phyloP scores from a whole-genome alignment of 2,329 filamentous ascomycete species.

The Phaeosphaeria sp. region DNA sequence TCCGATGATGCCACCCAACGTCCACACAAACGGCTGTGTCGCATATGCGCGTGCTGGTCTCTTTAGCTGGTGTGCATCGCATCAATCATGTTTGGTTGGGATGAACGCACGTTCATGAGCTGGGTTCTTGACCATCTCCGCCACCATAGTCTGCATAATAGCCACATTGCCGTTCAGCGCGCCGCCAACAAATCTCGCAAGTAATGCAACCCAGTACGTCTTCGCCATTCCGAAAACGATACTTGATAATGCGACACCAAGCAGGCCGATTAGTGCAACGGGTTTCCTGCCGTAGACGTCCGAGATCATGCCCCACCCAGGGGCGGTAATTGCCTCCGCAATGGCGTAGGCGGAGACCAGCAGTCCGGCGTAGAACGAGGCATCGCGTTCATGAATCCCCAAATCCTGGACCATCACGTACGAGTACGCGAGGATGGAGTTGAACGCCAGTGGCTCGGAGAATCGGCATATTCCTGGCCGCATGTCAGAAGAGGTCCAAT shows the following conservation, averaged over 20 bases:
- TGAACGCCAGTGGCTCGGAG: conserved; percentile 90
- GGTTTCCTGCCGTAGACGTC: conserved; percentile 51
- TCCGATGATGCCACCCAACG: conserved; percentile 85
- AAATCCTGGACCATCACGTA: conserved; percentile 49
- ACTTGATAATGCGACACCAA: conserved; percentile 83
- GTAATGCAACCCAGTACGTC: conserved; percentile 83
- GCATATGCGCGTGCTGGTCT: conserved; percentile 78
- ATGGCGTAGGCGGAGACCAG: conserved; percentile 91
- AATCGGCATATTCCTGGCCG: conserved; percentile 83
- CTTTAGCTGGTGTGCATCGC: conserved; percentile 15
- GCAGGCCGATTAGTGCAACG: conserved; percentile 60
- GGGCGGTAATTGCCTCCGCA: conserved; percentile 83
- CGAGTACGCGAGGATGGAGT: conserved; percentile 87
- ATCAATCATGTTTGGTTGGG: background rate
- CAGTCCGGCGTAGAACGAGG: conserved; percentile 84
- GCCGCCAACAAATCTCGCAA: conserved; percentile 78
- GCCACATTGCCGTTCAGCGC: conserved; percentile 91
- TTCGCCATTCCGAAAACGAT: conserved; percentile 81
- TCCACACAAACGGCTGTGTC: conserved; percentile 94
- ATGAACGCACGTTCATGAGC: conserved; percentile 79
- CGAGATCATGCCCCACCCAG: conserved; percentile 58
- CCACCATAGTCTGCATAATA: conserved; percentile 90
- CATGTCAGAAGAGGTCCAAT: conserved; percentile 26
- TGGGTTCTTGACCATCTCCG: conserved; percentile 86
- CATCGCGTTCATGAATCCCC: conserved; percentile 43